phyloP scores from a whole-genome alignment of 768 basidiomycete genomes.

The Russula virescens region DNA sequence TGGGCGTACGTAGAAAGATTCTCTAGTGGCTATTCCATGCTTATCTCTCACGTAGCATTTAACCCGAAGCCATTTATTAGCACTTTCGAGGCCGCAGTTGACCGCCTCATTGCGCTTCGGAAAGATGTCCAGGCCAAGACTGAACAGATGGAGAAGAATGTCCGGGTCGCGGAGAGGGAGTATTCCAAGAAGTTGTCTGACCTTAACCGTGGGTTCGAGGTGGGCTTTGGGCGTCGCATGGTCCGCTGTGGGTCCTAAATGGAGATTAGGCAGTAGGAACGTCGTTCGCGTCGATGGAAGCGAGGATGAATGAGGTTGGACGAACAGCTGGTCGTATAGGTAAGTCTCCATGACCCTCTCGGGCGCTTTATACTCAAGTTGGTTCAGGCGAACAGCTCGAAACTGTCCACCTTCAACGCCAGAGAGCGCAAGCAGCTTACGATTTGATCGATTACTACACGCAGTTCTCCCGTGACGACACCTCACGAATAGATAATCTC shows the following conservation, averaged over 20 bases:
- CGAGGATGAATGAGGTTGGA: slow-evolving; percentile 87
- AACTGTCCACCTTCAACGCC: slow-evolving; percentile 85
- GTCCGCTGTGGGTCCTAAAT: slow-evolving; percentile 4
- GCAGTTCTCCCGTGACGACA: slow-evolving; percentile 81
- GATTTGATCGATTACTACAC: slow-evolving; percentile 93
- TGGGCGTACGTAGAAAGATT: slow-evolving; percentile 57
- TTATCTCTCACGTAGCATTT: slow-evolving; percentile 53
- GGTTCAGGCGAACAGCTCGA: slow-evolving; percentile 87
- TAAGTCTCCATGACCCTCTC: slow-evolving; percentile 30
- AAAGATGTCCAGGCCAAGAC: slow-evolving; percentile 89
- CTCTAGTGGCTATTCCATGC: not conserved
- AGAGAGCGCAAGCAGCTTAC: slow-evolving; percentile 89
- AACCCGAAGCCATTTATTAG: slow-evolving; percentile 89
- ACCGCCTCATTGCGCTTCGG: slow-evolving; percentile 78
- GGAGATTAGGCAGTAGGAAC: slow-evolving; percentile 67
- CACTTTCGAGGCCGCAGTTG: slow-evolving; percentile 88
- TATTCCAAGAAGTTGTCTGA: slow-evolving; percentile 95
- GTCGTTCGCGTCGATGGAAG: slow-evolving; percentile 87
- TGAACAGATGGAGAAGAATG: slow-evolving; percentile 88
- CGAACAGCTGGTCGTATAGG: slow-evolving; percentile 93
- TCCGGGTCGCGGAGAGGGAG: slow-evolving; percentile 81
- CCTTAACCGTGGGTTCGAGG: slow-evolving; percentile 90
- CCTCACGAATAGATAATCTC: slow-evolving; percentile 62
- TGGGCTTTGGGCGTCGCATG: slow-evolving; percentile 33
- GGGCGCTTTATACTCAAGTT: slow-evolving; percentile 6